Evolutionary conservation across 768 basidiomycete species (phyloP), one percentile per base, ranked within the genome.

Genomic region (Mycena galopus): DNA sequence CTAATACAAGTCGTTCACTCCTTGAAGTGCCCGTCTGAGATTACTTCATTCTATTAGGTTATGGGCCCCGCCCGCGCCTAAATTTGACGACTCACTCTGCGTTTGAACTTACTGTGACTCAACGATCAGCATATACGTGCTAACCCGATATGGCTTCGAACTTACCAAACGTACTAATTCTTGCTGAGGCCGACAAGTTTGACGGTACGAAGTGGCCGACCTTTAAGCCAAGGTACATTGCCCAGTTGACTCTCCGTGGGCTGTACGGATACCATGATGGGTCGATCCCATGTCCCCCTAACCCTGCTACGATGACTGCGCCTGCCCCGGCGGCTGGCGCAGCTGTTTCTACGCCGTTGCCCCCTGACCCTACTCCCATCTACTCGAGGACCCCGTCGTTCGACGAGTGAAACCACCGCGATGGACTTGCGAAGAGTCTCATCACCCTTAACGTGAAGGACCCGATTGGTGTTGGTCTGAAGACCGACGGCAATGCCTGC

Each of bases 381-480:
- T n/a, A n/a, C 23, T 77, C 73, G 0, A 25, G 8, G 1, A 62
- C 27, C 17, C 80, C 80, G 3, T 71, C 74, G 1, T 3, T 27
- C 10, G 72, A 76, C 0, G 75, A 81, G 30, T 81, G 76, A 77
- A 63, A 67, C 2, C 58, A 67, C 8, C 62, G 75, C 1, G 76
- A 81, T 32, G 75, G 72, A 0, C 75, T 77, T 70, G 65, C 76
- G 7, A 47, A 76, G 0, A 29, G 25, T 14, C 3, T 53, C 10
- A 65, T 80, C 29, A 53, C 75, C 16, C 68, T 76, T 29, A 80
- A 80, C 62, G 72, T 73, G 44, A 77, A 78, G 37, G 77, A 80
- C 44, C 73, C 76, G 0, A 53, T 79, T 10, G 79, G 79, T 6
- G 39, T 78, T 3, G 80, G 78, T 0, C 44, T 80, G 6, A 75